Conservation (phyloP, 306 rosid species). For the Castanea sativa region DNA sequence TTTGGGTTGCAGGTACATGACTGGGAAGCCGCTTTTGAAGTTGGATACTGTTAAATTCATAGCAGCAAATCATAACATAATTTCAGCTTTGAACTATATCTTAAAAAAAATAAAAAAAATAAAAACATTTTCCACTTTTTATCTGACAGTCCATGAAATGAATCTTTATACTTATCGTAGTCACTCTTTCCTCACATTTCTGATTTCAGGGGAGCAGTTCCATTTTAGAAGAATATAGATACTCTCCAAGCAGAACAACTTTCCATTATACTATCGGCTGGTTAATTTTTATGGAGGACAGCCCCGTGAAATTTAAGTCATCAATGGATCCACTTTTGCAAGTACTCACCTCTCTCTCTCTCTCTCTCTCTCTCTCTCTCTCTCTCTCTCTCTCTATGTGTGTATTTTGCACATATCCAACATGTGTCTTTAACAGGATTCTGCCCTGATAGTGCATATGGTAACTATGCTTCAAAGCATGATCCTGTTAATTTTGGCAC, state of each 20-base stretch:
- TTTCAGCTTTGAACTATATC: background rate
- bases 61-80: constrained; percentile 89
- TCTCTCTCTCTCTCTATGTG: too few species aligned
- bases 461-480: too few species aligned
- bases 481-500: too few species aligned
- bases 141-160: background rate
- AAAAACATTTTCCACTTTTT: background rate
- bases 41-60: constrained; percentile 89
- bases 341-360: constrained; percentile 41
- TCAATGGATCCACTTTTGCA: constrained; percentile 97
- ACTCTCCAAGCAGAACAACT: constrained; percentile 89
- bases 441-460: background rate
- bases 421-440: background rate
- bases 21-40: constrained; percentile 94
- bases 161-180: constrained; percentile 20
- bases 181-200: constrained; percentile 15
- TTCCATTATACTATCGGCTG: constrained; percentile 89
- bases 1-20: constrained; percentile 69
- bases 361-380: constrained; percentile 5
- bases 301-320: constrained; percentile 85
- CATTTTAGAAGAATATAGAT: constrained; percentile 81
- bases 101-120: background rate
- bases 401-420: background rate
- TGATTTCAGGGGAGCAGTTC: constrained; percentile 72
- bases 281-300: constrained; percentile 92